Evolutionary conservation across 2,329 filamentous ascomycete species (phyloP), one percentile per base, ranked within the genome.

Genomic region (Botrytis porri): DNA sequence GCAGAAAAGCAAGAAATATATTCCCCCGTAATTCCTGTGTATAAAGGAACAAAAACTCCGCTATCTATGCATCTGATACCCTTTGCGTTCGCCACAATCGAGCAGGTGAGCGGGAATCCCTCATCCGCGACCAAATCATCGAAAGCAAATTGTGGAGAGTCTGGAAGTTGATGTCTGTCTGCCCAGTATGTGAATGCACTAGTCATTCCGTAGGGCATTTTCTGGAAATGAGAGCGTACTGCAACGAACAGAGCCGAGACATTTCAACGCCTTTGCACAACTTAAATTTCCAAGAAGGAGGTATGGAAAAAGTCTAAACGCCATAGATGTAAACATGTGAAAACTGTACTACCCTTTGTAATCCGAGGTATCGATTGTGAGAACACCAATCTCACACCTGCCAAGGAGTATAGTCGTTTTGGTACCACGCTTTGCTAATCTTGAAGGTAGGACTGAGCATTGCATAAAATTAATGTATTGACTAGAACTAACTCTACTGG

Each of bases 181-280:
- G 32, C n/a, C 35, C 18, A 41, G 65, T 48, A 48, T 45, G 25
- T 60, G 41, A 72, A 48, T 32, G 48, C 51, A 72, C 69, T 59
- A 39, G 62, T 60, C 62, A 72, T 72, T 66, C 62, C 29, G 35
- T 43, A 48, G 39, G 32, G n/a, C 0, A 39, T 37, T 16, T 41
- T 41, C 25, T 57, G 25, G 51, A 57, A 37, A 41, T 67, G 20
- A 69, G 48, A 37, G 65, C 29, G 48, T 59, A 69, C 65, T 69
- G 65, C 18, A 69, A 69, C 65, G 22, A 32, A 25, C 48, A 10
- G 48, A 57, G 65, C 65, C 48, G 65, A 69, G 65, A 69, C 65
- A 57, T 69, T 69, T 69, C 35, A 69, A 43, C 65, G 48, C 48
- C 45, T 66, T 29, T 66, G 70, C 37, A 48, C 43, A 43, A 71